These are phyloP conservation scores for Fusarium musae DNA, from an alignment of 2,329 filamentous ascomycete species.

Conservation along the genomic window DNA sequence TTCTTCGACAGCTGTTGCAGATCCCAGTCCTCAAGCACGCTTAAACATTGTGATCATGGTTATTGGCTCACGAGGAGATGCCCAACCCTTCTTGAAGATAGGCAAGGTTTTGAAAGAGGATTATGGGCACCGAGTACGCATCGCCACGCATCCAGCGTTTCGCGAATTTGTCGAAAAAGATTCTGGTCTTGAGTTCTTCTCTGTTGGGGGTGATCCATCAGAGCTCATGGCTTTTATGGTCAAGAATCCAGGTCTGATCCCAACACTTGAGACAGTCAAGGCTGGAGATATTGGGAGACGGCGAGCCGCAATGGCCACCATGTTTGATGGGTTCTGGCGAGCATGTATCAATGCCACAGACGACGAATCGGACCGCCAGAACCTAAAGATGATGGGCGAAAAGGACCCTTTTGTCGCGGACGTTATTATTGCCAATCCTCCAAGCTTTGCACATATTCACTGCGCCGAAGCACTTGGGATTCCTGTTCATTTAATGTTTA, in stretches of 20 bases:
- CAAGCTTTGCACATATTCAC: conserved; percentile 81
- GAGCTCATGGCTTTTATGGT: conserved; percentile 92
- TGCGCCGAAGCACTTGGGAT: conserved; percentile 83
- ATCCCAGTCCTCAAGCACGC: conserved; percentile 53
- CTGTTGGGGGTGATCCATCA: conserved; percentile 80
- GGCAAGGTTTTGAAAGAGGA: conserved; percentile 77
- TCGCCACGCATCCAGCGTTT: conserved; percentile 83
- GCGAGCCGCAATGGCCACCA: conserved; percentile 78
- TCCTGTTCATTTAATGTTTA: conserved; percentile 89
- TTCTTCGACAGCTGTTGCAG: conserved; percentile 46
- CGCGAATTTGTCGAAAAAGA: conserved; percentile 79
- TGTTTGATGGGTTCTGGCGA: conserved; percentile 86
- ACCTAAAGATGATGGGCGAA: conserved; percentile 72
- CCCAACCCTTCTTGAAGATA: conserved; percentile 82
- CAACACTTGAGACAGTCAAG: conserved; percentile 76
- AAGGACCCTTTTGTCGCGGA: conserved; percentile 74
- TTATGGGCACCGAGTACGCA: conserved; percentile 78
- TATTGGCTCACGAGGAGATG: conserved; percentile 82
- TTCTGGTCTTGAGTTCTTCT: conserved; percentile 81
- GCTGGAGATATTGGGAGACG: conserved; percentile 77
- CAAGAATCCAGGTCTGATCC: conserved; percentile 83
- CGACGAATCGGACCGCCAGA: conserved; percentile 66
- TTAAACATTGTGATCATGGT: conserved; percentile 88
- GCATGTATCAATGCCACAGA: conserved; percentile 80
- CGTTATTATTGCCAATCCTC: conserved; percentile 87